Evolutionary conservation across 495 filamentous ascomycete genomes (phyloP), one percentile per base, ranked within the genome.

Genomic region (Daldinia childiae): DNA sequence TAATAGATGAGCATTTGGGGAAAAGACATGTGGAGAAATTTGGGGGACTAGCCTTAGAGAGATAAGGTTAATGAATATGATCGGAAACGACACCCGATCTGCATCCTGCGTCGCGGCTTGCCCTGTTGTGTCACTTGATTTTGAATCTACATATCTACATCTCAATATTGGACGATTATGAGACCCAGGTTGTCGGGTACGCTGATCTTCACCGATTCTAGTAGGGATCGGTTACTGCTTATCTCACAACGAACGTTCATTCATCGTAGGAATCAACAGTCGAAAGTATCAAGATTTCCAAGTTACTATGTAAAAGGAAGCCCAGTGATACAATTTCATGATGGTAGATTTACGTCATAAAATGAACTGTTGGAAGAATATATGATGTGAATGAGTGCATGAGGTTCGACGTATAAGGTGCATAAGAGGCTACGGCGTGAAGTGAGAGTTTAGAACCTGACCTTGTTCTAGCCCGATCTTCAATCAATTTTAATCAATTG

Each of bases 81-180:
- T 15, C 69, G 64, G 69, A 38, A 68, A 64, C 36, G 38, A 62
- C 4, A 68, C 54, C 57, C 65, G 65, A 65, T 73, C 61, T 52
- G 26, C 14, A 32, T 51, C 60, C 30, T 21, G 50, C 32, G 38
- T 45, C 21, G 8, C 11, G 19, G 41, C 21, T 52, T 52, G 50
- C 14, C 50, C 50, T 27, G 19, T 9, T 30, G 27, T 54, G 50
- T 54, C 11, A 54, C 12, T 30, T 1, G 26, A 30, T 36, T 21
- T 5, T 48, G 3, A 48, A 48, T 24, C 43, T 48, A 24, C 9
- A 62, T 34, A 48, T 24, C 43, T 48, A 24, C 9, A 62, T 34
- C 17, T 63, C 39, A 52, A 6, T 29, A 58, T 34, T 12, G 21
- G 19, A 24, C 19, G 50, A 19, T 54, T 11, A 6, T 57, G 52